A percentile compares a stretch with the other conserved stretches of the same genome.
phyloP scores from a whole-genome alignment of 2,329 filamentous ascomycete genomes.

The Kalaharituber pfeilii region DNA sequence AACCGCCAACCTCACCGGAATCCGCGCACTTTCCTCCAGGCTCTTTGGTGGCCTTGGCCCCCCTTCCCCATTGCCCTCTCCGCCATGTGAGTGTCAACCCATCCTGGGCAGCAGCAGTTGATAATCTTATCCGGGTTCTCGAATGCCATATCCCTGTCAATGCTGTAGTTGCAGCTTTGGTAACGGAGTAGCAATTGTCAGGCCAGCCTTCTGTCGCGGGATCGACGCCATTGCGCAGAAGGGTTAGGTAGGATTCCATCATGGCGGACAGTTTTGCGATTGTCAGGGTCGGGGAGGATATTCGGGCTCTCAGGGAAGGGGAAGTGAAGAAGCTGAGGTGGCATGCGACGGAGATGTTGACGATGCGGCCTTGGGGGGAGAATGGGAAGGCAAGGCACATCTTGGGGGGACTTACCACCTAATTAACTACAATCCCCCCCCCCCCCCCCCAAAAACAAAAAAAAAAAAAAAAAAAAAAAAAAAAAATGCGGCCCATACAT shows the following conservation, averaged over 20 bases:
- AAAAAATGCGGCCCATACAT: too few relatives aligned
- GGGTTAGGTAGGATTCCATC: slow-evolving; percentile 21
- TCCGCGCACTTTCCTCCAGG: slow-evolving; percentile 25
- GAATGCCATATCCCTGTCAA: slow-evolving; percentile 24
- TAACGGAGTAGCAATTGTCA: slow-evolving; percentile 24
- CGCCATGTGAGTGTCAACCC: slow-evolving; percentile 28
- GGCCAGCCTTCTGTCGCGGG: slow-evolving; percentile 9
- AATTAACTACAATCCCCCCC: background rate
- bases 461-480: too few relatives aligned
- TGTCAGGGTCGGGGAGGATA: slow-evolving; percentile 21
- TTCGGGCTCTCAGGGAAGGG: slow-evolving; percentile 15
- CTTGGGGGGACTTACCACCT: background rate
- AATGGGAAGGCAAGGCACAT: slow-evolving; percentile 8
- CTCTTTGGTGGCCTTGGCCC: slow-evolving; percentile 24
- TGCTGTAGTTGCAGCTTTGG: slow-evolving; percentile 26
- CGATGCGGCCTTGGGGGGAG: slow-evolving; percentile 23
- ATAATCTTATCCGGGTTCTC: slow-evolving; percentile 23
- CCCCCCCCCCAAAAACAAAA: background rate
- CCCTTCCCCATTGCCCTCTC: slow-evolving; percentile 16
- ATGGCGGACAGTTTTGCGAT: slow-evolving; percentile 23
- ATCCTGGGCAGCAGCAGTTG: slow-evolving; percentile 28
- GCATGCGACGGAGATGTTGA: slow-evolving; percentile 26
- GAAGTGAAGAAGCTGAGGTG: slow-evolving; percentile 14
- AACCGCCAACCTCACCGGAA: slow-evolving; percentile 26
- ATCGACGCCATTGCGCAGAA: background rate